These are phyloP conservation scores for Bauhinia variegata DNA, from an alignment of 306 rosid genomes.

Conservation along the genomic window DNA sequence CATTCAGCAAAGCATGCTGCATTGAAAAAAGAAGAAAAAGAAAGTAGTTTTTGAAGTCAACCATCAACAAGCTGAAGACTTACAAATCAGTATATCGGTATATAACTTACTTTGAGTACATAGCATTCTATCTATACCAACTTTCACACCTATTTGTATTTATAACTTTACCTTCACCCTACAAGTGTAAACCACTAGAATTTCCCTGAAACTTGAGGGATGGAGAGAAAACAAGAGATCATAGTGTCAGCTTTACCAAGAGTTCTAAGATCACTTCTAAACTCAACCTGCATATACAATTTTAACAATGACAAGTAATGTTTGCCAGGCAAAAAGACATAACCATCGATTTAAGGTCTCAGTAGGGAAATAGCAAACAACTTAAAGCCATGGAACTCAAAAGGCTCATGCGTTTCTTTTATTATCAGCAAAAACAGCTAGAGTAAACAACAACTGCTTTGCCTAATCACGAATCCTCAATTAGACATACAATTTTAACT, in stretches of 20 bases:
- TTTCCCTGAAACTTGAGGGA: not conserved
- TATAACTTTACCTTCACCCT: too few species aligned
- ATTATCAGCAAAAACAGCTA: conserved; percentile 46
- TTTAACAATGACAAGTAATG: not conserved
- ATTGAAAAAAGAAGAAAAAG: too few species aligned
- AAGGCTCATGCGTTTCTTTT: conserved; percentile 48
- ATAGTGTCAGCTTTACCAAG: not conserved
- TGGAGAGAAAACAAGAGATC: not conserved
- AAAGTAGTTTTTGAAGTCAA: too few species aligned
- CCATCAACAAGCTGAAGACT: too few species aligned
- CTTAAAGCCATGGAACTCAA: conserved; percentile 30
- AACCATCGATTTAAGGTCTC: conserved; percentile 4
- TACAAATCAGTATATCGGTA: too few species aligned
- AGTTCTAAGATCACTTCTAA: not conserved
- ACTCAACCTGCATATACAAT: not conserved
- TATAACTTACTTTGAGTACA: too few species aligned
- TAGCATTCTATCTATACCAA: too few species aligned
- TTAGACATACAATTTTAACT: conserved; percentile 43
- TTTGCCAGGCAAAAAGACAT: not conserved
- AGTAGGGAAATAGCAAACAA: conserved; percentile 19
- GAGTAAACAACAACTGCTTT: conserved; percentile 42
- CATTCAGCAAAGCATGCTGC: too few species aligned
- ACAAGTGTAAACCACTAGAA: too few species aligned
- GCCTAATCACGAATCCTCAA: conserved; percentile 49
- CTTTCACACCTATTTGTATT: too few species aligned